phyloP scores from a whole-genome alignment of 441 rosid genomes.

The Populus trichocarpa region DNA sequence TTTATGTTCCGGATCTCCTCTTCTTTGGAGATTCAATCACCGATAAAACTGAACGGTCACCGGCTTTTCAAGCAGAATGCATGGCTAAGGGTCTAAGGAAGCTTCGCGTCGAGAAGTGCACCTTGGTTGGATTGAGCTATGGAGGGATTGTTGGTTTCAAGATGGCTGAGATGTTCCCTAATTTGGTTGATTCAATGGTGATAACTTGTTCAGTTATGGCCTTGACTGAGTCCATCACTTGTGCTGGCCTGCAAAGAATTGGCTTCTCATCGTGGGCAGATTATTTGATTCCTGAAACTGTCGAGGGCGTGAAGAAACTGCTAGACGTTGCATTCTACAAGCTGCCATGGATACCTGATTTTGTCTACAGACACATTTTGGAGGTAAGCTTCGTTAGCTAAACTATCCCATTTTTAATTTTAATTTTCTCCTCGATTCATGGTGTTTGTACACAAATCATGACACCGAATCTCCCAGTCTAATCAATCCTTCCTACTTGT shows the following conservation, averaged over 20 bases:
- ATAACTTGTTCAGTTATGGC: slow-evolving; percentile 21
- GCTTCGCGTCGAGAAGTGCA: slow-evolving; percentile 36
- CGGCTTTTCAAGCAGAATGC: slow-evolving; percentile 45
- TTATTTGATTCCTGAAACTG: slow-evolving; percentile 32
- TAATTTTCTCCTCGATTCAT: too few relatives aligned
- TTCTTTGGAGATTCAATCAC: slow-evolving; percentile 45
- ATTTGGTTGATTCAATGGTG: slow-evolving; percentile 38
- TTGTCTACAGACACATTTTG: slow-evolving; percentile 15
- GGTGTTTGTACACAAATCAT: too few relatives aligned
- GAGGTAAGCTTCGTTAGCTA: slow-evolving; percentile 21
- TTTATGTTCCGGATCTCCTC: slow-evolving; percentile 43
- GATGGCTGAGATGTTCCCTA: slow-evolving; percentile 37
- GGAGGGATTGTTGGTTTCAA: slow-evolving; percentile 41
- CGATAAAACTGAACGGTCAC: slow-evolving; percentile 19
- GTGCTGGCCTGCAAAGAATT: slow-evolving; percentile 11
- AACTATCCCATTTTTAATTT: too few relatives aligned
- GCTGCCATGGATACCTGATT: slow-evolving; percentile 26
- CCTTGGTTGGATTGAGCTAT: slow-evolving; percentile 37
- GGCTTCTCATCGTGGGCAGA: slow-evolving; percentile 29
- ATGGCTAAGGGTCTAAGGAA: slow-evolving; percentile 29
- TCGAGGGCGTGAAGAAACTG: slow-evolving; percentile 11
- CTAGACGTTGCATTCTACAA: slow-evolving; percentile 16
- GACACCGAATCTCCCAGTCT: not conserved
- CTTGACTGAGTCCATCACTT: slow-evolving; percentile 29
- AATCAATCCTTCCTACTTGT: too few relatives aligned